Base-by-base conservation (phyloP, 805 yeast genomes). In the Schwanniomyces sp. region DNA sequence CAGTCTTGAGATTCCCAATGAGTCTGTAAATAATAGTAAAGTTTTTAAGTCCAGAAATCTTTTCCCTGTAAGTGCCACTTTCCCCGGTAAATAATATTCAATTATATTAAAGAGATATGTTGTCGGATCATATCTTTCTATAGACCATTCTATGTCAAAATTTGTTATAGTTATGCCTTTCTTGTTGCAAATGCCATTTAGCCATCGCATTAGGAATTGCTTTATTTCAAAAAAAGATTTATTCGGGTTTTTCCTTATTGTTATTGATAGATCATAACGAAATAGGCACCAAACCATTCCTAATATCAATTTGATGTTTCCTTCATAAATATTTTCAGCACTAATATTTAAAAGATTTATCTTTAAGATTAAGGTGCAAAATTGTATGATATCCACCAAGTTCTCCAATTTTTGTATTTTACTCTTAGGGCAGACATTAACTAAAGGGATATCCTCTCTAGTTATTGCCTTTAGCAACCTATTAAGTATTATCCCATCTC, bases 131-230 rank as follows among this genome's bases (percentile, higher is more conserved):
- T 27, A 83, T 72, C 58, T 74, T 60, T 69, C 72, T 26, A 69
- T 48, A 7, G 75, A 72, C 88, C 88, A 84, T 53, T 80, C 76
- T 32, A 72, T 61, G 34, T 79, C 69, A 60, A 84, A 84, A 58
- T 84, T 81, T 10, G 62, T 50, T 26, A 84, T 58, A 16, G 50
- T 45, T 24, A 60, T 48, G 17, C 58, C 61, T 39, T 57, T 50
- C 34, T 55, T 52, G 41, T 54, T 51, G 17, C 57, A 45, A 7
- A 62, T 52, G 37, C 44, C 48, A 54, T 80, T 82, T 47, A 85
- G 71, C 89, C 89, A 84, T 9, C 70, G 55, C 41, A 79, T 57
- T 40, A 72, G 52, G 21, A 66, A 58, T 16, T 48, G 12, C 50
- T 68, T 71, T 32, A 72, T 62, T 48, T 70, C 63, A n/a, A 52